Base-by-base conservation (phyloP, 148 eudicot species). In the Euryodendron excelsum region DNA sequence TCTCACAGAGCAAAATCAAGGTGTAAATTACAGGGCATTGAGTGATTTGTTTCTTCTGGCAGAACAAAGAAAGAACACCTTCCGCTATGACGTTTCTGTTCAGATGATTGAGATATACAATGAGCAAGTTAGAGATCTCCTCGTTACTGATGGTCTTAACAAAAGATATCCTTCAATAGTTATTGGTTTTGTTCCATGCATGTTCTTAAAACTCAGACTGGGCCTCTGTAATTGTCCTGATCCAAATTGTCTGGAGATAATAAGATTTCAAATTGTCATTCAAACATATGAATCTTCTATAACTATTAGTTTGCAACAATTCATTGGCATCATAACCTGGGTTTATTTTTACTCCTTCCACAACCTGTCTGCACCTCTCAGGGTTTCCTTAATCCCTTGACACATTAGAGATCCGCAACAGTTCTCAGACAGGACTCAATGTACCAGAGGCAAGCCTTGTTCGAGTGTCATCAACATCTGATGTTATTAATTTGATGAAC, bases 91-190 rank as follows among this genome's bases (percentile, higher is more conserved):
- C 74, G 96, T 95, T 75, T 91, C 90, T 80, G 97, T 95, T 75
- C 97, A 95, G 83, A 95, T 95, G 99, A 95, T 93, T 82, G 99
- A 95, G 84, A 95, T 95, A 69, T 95, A 95, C 63, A 95, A 95
- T 77, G 99, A 95, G 80, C 99, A 93, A 93, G 97, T 95, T 77
- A 84, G 99, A 82, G 99, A 95, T 88, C 99, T 95, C 79, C 96
- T 95, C 1, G 86, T 83, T 41, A 83, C 88, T 52, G 97, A 93
- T 64, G 96, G 94, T 39, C 79, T 91, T 41, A 89, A 77, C 84
- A 95, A 89, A 88, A 91, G 97, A 95, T 95, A 95, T 95, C 99
- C 99, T 93, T 90, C 67, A 11, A 23, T 39, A 69, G 13, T 21
- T 59, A 39, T n/a, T 45, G 20, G 8, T 53, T 48, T 52, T 47